Conservation (phyloP, 768 basidiomycete species). For the Tylopilus sp. region DNA sequence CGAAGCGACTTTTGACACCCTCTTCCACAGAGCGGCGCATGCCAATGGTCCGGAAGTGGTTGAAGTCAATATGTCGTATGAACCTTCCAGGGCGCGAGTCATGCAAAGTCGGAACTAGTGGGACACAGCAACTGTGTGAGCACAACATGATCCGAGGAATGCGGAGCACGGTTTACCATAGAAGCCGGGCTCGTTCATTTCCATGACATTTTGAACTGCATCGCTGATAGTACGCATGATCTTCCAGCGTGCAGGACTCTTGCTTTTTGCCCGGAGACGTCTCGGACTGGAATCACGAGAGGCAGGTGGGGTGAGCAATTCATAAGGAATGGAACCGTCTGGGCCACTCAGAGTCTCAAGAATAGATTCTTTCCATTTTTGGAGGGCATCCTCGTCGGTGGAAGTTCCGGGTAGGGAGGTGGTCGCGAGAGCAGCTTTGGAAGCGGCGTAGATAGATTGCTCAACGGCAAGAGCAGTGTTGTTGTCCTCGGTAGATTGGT, state of each 20-base stretch:
- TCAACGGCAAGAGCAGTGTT: conserved; percentile 63
- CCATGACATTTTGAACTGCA: conserved; percentile 70
- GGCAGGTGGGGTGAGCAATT: conserved; percentile 72
- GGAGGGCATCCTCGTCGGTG: conserved; percentile 40
- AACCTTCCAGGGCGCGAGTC: conserved; percentile 77
- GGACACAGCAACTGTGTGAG: neutral
- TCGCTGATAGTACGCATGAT: conserved; percentile 75
- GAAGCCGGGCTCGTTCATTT: conserved; percentile 58
- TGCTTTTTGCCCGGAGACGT: conserved; percentile 70
- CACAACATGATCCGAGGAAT: neutral
- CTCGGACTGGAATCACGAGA: conserved; percentile 83
- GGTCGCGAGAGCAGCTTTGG: conserved; percentile 56
- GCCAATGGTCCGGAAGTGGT: conserved; percentile 95
- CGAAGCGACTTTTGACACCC: conserved; percentile 85
- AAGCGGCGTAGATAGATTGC: conserved; percentile 63
- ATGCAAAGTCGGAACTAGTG: conserved; percentile 59
- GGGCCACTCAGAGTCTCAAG: conserved; percentile 57
- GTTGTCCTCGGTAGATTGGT: conserved; percentile 44
- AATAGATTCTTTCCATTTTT: conserved; percentile 58
- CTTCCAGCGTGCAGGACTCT: conserved; percentile 83
- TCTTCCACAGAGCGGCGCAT: conserved; percentile 92
- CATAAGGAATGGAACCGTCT: conserved; percentile 67
- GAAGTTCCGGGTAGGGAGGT: conserved; percentile 32
- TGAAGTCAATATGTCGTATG: conserved; percentile 88
- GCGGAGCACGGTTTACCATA: conserved; percentile 54